Base-by-base conservation (phyloP, 2,329 filamentous ascomycete genomes). In the Colletotrichum sp. region DNA sequence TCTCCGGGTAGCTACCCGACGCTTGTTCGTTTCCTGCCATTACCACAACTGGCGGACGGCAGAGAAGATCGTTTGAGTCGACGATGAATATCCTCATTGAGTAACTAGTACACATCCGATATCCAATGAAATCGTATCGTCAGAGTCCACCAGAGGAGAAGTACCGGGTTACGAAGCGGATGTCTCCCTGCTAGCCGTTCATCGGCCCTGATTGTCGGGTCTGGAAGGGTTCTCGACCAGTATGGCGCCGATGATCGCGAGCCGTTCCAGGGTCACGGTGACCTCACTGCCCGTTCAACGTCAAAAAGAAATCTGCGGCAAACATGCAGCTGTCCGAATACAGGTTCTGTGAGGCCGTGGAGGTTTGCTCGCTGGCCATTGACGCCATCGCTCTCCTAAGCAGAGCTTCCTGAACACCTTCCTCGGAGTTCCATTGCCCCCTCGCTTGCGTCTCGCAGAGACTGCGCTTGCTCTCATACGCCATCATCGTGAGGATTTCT, bases 161-260 rank as follows among this genome's bases (percentile, higher is more conserved):
- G 24, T 13, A 57, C 52, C 21, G 18, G 16, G 12, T 16, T 21
- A 18, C 21, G 59, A 52, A 36, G 49, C 44, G 73, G 70, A 39
- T 64, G 34, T 65, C n/a, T 30, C 34, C 44, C 70, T 60, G 26
- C 44, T 49, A 69, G 64, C 59, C 21, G 64, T 32, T 21, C 16
- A 65, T 69, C 16, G 30, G 24, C n/a, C 73, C 73, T 76, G 69
- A 69, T 24, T 59, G 32, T 76, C 75, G 62, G 63, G 72, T 71
- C 55, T 68, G 21, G 55, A 75, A 59, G 36, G 30, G 24, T 44
- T 52, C 39, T 59, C 60, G 28, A 59, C 75, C 49, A 68, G 30
- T 36, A 24, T 55, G 21, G 24, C 34, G 21, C 24, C 44, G 73
- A 57, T 60, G 44, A 69, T 69, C 57, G 39, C 55, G 16, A 57